Conservation (phyloP, 345 rosid genomes). For the Bruguiera gymnorhiza region DNA sequence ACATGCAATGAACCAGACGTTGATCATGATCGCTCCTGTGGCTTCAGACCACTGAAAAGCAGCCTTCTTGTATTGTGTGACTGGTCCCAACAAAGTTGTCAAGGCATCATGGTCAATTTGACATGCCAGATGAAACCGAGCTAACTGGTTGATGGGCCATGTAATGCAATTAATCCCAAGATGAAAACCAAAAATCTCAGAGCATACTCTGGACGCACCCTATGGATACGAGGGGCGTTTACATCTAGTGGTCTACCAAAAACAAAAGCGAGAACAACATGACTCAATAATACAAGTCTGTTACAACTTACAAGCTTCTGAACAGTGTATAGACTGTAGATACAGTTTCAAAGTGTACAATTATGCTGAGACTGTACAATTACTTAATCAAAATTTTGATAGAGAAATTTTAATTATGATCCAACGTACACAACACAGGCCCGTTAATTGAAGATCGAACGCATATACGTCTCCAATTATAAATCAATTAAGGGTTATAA, state of each 20-base stretch:
- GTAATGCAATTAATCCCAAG: background rate
- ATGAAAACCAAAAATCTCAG: background rate
- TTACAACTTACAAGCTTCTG: background rate
- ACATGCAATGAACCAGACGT: too few species aligned
- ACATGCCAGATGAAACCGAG: too few species aligned
- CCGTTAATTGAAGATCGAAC: background rate
- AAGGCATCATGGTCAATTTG: background rate
- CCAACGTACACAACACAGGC: background rate
- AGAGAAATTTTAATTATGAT: background rate
- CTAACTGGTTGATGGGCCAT: background rate
- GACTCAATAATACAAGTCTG: background rate
- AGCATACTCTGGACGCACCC: background rate
- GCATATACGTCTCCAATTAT: background rate
- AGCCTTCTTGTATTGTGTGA: too few species aligned
- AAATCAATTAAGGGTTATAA: constrained; percentile 54
- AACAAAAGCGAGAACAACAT: background rate
- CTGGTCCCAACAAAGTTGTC: background rate
- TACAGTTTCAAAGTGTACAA: background rate
- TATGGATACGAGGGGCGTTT: background rate
- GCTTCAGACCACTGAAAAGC: too few species aligned
- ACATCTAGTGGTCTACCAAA: background rate
- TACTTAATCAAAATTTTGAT: background rate
- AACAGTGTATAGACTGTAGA: background rate
- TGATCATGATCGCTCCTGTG: too few species aligned
- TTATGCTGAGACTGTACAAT: background rate